Conservation (phyloP, 2,329 filamentous ascomycete species). For the Phialemonium atrogriseum region DNA sequence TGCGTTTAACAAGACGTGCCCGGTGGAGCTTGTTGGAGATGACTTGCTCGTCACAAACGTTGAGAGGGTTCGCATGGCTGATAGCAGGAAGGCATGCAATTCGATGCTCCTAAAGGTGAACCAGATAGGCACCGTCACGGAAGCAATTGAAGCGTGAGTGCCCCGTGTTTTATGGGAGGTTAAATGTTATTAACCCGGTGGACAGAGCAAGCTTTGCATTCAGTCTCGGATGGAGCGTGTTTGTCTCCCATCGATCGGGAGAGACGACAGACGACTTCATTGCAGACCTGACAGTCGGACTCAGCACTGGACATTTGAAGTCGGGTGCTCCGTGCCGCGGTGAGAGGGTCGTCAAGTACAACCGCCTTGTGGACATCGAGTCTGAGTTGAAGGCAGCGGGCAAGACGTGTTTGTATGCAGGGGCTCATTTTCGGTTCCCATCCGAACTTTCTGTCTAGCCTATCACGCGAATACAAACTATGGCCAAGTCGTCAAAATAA, state of each 20-base stretch:
- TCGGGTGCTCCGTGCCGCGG: slow-evolving; percentile 28
- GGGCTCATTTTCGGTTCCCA: slow-evolving; percentile 16
- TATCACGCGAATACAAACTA: too few relatives aligned
- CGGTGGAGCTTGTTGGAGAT: slow-evolving; percentile 29
- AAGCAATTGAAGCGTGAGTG: slow-evolving; percentile 24
- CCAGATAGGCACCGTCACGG: slow-evolving; percentile 31
- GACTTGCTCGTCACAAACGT: slow-evolving; percentile 30
- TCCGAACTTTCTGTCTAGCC: too few relatives aligned
- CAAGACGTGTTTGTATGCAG: slow-evolving; percentile 17
- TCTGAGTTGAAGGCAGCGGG: slow-evolving; percentile 13
- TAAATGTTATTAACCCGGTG: slow-evolving; percentile 2
- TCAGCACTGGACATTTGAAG: slow-evolving; percentile 30
- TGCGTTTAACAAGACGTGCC: slow-evolving; percentile 22
- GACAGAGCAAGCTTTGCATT: slow-evolving; percentile 21
- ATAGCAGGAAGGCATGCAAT: slow-evolving; percentile 29
- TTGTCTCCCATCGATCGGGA: slow-evolving; percentile 32
- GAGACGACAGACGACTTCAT: slow-evolving; percentile 35
- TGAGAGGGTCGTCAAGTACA: slow-evolving; percentile 33
- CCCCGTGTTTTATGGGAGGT: background rate
- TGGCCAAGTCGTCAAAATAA: too few relatives aligned
- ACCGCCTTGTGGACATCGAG: slow-evolving; percentile 34
- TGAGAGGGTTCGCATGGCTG: slow-evolving; percentile 22
- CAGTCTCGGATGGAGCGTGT: slow-evolving; percentile 27
- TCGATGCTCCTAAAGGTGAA: slow-evolving; percentile 32
- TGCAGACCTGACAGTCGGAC: slow-evolving; percentile 28